Base-by-base conservation (phyloP, 139 green algal genomes). In the Chlamydomonas sp. region DNA sequence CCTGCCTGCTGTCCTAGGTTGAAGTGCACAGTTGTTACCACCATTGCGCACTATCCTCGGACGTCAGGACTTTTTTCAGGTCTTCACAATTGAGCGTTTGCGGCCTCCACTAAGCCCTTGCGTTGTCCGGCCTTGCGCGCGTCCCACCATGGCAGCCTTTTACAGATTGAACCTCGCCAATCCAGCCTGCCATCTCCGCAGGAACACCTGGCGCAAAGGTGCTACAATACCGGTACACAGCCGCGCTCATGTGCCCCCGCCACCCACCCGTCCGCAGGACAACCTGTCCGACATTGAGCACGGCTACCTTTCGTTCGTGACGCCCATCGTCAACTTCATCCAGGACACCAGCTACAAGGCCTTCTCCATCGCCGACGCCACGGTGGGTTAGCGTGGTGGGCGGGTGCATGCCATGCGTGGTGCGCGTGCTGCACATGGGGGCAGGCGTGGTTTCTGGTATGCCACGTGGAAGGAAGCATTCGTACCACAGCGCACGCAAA, bases 311-410 rank as follows among this genome's bases (percentile, higher is more conserved):
- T 31, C 69, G 17, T 77, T 83, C 64, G 76, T 60, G 3, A 88
- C 75, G 3, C 84, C 84, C 57, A 69, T 88, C 84, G 8, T 83
- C 75, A 88, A 59, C 75, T 82, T 82, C 76, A 5, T 88, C 0
- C 84, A 88, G 74, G 84, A 87, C 71, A 87, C 83, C 62, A 58
- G 73, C 12, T 80, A 61, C 83, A 80, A 73, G 62, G 49, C n/a
- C 63, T 87, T 87, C 83, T 60, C 68, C 18, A 16, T 75, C 3
- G 58, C 66, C 14, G 83, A 87, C 72, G 75, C 72, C 60, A 64
- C 63, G 5, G 83, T 87, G 61, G 58, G 83, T 20, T 2, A 2
- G 60, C 60, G 61, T 59, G 77, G 77, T 1, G 76, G 31, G 8
- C 58, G 8, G 9, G 10, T 16, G 77, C 60, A 17, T 57, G 60